Evolutionary conservation across 2,329 filamentous ascomycete species (phyloP).

Genomic region (Sporothrix humicola): DNA sequence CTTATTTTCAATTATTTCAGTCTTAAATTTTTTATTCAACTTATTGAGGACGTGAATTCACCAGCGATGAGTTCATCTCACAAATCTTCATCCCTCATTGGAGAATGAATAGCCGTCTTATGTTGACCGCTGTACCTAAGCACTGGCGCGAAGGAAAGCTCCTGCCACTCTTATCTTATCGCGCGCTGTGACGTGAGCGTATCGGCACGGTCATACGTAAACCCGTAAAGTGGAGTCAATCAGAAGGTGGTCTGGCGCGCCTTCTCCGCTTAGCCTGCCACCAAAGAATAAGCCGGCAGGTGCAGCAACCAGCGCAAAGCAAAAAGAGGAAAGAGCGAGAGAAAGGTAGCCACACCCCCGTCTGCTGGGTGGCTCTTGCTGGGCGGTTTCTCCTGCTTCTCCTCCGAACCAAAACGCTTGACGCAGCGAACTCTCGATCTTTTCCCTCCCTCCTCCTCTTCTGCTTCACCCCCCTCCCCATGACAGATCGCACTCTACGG

Average conservation of each 20-base stretch:
- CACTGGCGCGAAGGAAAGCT: slow-evolving; percentile 13
- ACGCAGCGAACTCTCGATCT: slow-evolving; percentile 9
- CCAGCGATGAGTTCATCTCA: no score
- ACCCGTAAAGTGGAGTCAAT: slow-evolving; percentile 30
- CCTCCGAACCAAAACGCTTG: slow-evolving; percentile 2
- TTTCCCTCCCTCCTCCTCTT: not conserved
- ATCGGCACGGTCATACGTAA: slow-evolving; percentile 32
- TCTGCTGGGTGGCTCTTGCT: slow-evolving; percentile 7
- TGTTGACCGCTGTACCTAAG: not conserved
- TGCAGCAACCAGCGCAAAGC: slow-evolving; percentile 31
- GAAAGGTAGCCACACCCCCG: slow-evolving; percentile 3
- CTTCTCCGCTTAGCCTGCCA: not conserved
- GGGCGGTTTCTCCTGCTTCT: slow-evolving; percentile 26
- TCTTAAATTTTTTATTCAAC: not conserved
- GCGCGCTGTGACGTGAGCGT: slow-evolving; percentile 25
- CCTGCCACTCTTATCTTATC: slow-evolving; percentile 33
- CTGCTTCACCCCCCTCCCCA: slow-evolving; percentile 1
- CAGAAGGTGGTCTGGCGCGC: slow-evolving; percentile 21
- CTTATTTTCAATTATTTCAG: not conserved
- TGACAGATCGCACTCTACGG: not conserved
- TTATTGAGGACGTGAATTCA: no score
- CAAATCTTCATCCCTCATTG: not conserved
- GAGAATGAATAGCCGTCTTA: slow-evolving; percentile 9
- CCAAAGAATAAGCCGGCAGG: slow-evolving; percentile 14
- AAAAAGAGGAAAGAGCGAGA: slow-evolving; percentile 3